These are phyloP conservation scores for Hypomontagnella submonticulosa DNA, from an alignment of 495 filamentous ascomycete genomes.

Conservation along the genomic window DNA sequence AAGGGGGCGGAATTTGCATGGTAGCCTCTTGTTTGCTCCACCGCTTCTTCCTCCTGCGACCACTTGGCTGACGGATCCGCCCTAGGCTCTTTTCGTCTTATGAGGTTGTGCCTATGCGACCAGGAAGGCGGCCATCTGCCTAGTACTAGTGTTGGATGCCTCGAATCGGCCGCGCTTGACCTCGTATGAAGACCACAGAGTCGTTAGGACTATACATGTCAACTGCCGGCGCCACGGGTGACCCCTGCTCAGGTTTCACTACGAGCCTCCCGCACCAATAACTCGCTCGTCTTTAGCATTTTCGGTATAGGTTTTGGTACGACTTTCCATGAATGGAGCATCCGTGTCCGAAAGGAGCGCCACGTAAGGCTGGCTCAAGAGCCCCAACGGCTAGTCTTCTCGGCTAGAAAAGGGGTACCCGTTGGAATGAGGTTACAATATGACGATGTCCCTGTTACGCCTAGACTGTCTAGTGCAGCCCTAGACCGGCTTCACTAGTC, in stretches of 20 bases:
- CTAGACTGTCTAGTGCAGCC: constrained; percentile 5
- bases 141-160: constrained; percentile 16
- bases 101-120: constrained; percentile 12
- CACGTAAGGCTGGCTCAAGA: constrained; percentile 1
- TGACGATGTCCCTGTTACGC: constrained; percentile 1
- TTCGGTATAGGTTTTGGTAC: constrained; percentile 23
- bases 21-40: constrained; percentile 11
- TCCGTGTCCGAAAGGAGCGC: not conserved
- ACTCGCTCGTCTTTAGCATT: constrained; percentile 5
- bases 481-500: not conserved
- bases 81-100: constrained; percentile 11
- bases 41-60: constrained; percentile 23
- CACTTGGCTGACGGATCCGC: constrained; percentile 32
- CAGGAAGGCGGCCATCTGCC: constrained; percentile 28
- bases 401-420: constrained; percentile 2
- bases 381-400: not conserved
- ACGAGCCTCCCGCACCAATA: not conserved
- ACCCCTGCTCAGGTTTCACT: constrained; percentile 1
- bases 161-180: constrained; percentile 1
- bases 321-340: constrained; percentile 5
- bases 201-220: not conserved
- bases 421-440: not conserved
- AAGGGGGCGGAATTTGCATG: constrained; percentile 20
- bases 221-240: constrained; percentile 15
- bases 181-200: not conserved